Evolutionary conservation across 176 grass and related monocot genomes (phyloP).

Genomic region (Rhynchospora tenuis): DNA sequence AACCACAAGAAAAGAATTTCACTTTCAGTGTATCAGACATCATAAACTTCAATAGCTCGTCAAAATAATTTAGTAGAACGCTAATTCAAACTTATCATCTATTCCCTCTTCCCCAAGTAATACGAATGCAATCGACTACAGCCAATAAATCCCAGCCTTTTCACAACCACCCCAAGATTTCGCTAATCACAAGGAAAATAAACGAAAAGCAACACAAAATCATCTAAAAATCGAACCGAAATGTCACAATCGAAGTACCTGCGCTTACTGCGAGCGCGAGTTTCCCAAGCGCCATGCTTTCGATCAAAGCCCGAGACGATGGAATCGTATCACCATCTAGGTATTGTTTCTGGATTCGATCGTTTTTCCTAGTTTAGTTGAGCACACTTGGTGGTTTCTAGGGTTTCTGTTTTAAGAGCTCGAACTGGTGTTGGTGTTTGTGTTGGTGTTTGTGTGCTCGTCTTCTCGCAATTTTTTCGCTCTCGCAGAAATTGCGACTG

Average conservation of each 20-base stretch:
- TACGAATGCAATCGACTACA: neutral
- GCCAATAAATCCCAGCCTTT: neutral
- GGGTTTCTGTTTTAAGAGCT: conserved; percentile 16
- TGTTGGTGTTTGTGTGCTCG: too few relatives aligned
- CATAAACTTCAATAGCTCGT: neutral
- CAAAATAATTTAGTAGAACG: neutral
- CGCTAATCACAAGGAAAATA: neutral
- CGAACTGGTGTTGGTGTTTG: neutral
- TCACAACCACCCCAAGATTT: neutral
- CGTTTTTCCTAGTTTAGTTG: conserved; percentile 14
- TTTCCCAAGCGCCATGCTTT: conserved; percentile 21
- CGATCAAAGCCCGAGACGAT: conserved; percentile 15
- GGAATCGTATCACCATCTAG: conserved; percentile 1
- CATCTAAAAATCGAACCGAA: neutral
- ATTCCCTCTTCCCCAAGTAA: conserved; percentile 1
- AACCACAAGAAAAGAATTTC: neutral
- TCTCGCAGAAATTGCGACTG: neutral
- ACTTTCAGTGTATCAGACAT: neutral
- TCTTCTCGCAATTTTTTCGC: neutral
- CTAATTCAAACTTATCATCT: neutral
- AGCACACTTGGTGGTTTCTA: neutral
- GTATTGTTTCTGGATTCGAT: neutral
- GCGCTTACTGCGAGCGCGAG: conserved; percentile 19
- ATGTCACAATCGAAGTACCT: neutral
- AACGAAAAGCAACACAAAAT: neutral